Evolutionary conservation across 495 filamentous ascomycete species (phyloP), one percentile per base, ranked within the genome.

Genomic region (Apodospora peruviana): DNA sequence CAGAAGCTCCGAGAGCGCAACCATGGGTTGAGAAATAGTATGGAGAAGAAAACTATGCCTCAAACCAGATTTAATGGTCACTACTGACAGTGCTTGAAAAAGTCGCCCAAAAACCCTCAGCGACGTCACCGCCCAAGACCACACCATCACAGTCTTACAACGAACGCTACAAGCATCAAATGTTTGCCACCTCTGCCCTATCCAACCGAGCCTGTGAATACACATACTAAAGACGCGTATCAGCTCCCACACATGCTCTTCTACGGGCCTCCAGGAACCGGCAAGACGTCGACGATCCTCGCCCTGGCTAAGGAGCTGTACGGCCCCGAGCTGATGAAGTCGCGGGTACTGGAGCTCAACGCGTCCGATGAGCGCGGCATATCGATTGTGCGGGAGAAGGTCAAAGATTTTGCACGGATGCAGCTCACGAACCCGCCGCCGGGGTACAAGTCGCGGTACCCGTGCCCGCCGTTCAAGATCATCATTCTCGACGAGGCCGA

Each of bases 1-100:
- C 84, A 60, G 81, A 88, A 51, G 77, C 70, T 18, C 73, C 70
- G 27, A 78, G 81, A 53, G 72, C 83, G 27, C 91, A 96, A 59
- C 93, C 93, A 52, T 99, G 93, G 93, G 91, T 97, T 45, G 94
- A 97, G 75, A 99, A 99, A 88, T 98, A 98, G 94, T 96, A 80
- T 52, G 82, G 20, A n/a, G 11, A n/a, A n/a, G n/a, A n/a, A n/a
- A n/a, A n/a, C n/a, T n/a, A n/a, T n/a, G n/a, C n/a, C n/a, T n/a
- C n/a, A n/a, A n/a, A n/a, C n/a, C n/a, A n/a, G n/a, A n/a, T n/a
- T n/a, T n/a, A 3, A 17, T 18, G 12, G 12, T 18, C 18, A 10
- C 50, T 32, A 29, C 56, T 70, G 45, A 64, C 54, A 36, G 4
- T 18, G 20, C 23, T 10, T n/a, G 37, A 14, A 18, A 23, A 52